Base-by-base conservation (phyloP, 2,329 filamentous ascomycete genomes). In the Calonectria honghensis region DNA sequence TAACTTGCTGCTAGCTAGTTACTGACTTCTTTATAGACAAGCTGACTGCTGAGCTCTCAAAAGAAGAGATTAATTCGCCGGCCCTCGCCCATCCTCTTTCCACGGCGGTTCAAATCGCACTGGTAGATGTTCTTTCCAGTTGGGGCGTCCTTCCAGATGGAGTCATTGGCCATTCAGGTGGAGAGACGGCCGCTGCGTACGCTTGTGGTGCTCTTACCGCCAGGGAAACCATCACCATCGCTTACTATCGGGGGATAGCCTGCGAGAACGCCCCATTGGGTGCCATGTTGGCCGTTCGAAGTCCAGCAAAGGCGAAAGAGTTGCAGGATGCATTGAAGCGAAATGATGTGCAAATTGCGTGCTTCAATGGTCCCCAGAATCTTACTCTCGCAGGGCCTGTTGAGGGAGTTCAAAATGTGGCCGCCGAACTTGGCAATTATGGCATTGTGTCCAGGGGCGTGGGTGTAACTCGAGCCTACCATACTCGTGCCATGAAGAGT, bases 321-420 rank as follows among this genome's bases (percentile, higher is more conserved):
- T 39, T 79, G 13, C 73, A 76, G 32, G 78, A 77, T 52, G 29
- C 75, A 31, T 35, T 79, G 57, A 50, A 79, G 37, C 61, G 69
- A 64, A 65, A 79, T 6, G 68, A 76, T 50, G 78, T 79, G 37
- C 78, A 79, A 48, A 79, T 79, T 73, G 75, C 78, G 0, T 79
- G 78, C 50, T 79, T 79, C 70, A 79, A 79, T 11, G 78, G 78
- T 24, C 78, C 78, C 32, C 71, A 79, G 65, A 79, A 79, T 4
- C 63, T 79, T 1, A 79, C 78, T 13, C 78, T 79, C 11, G 78
- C 78, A 5, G 78, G 78, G 2, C 63, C 78, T 54, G 66, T 61
- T 6, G 78, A 79, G 24, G 78, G 76, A 16, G 45, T 79, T 41
- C 67, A 76, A 65, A 79, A 75, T 5, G 54, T 79, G 14, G 65